Evolutionary conservation across 192 early-diverging fungal genomes (phyloP).

Genomic region (Rhizophagus prolifer): DNA sequence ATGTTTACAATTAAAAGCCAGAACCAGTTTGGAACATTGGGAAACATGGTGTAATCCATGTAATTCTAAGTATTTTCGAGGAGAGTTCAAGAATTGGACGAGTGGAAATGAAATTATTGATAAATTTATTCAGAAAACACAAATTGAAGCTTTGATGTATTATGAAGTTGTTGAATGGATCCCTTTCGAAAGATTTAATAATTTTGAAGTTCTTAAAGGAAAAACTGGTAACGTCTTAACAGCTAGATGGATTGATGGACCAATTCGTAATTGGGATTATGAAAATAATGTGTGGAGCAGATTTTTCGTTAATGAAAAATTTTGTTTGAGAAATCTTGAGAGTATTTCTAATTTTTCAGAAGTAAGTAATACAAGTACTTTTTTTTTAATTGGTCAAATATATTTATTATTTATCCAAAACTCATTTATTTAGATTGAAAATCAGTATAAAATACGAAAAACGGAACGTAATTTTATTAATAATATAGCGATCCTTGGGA

Average conservation of each 20-base stretch:
- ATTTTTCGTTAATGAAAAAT: not conserved
- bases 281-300: not conserved
- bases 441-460: not conserved
- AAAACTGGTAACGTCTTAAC: not conserved
- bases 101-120: not conserved
- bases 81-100: not conserved
- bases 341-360: not conserved
- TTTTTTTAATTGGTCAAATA: no score
- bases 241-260: not conserved
- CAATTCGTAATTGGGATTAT: not conserved
- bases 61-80: not conserved
- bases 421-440: not conserved
- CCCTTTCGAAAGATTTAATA: not conserved
- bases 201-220: not conserved
- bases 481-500: conserved; percentile 25
- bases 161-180: not conserved
- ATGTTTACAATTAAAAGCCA: no score
- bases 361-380: not conserved
- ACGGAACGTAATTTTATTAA: no score
- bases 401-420: not conserved
- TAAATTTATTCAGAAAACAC: not conserved
- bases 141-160: not conserved
- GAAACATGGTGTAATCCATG: no score
- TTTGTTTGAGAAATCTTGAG: not conserved
- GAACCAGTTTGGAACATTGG: no score